Conservation (phyloP, 2,329 filamentous ascomycete species). For the Colletotrichum zoysiae region DNA sequence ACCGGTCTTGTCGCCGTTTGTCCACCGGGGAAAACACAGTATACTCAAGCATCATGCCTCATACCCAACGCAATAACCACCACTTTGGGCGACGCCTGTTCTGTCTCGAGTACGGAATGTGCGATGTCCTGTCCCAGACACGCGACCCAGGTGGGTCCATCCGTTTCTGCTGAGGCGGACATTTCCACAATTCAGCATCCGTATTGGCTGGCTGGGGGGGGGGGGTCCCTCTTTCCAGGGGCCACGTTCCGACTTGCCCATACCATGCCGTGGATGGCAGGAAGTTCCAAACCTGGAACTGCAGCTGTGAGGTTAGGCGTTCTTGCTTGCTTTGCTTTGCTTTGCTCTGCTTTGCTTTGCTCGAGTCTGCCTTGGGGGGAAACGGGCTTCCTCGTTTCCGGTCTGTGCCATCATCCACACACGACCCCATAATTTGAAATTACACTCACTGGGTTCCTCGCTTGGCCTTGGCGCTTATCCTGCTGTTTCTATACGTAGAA, state of each 20-base stretch:
- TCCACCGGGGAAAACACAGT: too few relatives aligned
- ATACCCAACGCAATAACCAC: too few relatives aligned
- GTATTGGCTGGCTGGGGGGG: background rate
- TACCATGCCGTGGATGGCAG: constrained; percentile 12
- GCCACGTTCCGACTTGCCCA: background rate
- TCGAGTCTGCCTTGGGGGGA: constrained; percentile 36
- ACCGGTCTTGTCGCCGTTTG: too few relatives aligned
- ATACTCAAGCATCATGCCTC: too few relatives aligned
- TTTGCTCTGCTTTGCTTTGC: constrained; percentile 7
- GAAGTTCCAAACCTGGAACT: constrained; percentile 8
- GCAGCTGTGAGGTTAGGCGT: constrained; percentile 27
- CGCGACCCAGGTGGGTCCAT: background rate
- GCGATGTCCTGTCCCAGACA: background rate
- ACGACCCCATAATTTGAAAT: constrained; percentile 39
- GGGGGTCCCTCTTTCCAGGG: constrained; percentile 11
- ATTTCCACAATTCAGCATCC: background rate
- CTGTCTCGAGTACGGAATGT: background rate
- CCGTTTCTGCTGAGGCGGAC: constrained; percentile 9
- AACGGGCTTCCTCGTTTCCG: constrained; percentile 27
- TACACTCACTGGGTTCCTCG: constrained; percentile 24
- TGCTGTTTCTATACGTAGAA: constrained; percentile 4
- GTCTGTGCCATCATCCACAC: constrained; percentile 9
- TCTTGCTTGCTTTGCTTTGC: background rate
- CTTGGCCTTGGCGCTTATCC: constrained; percentile 34
- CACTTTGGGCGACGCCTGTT: too few relatives aligned